These are phyloP conservation scores for Elsinoe arachidis DNA, from an alignment of 2,329 filamentous ascomycete genomes.

Conservation along the genomic window DNA sequence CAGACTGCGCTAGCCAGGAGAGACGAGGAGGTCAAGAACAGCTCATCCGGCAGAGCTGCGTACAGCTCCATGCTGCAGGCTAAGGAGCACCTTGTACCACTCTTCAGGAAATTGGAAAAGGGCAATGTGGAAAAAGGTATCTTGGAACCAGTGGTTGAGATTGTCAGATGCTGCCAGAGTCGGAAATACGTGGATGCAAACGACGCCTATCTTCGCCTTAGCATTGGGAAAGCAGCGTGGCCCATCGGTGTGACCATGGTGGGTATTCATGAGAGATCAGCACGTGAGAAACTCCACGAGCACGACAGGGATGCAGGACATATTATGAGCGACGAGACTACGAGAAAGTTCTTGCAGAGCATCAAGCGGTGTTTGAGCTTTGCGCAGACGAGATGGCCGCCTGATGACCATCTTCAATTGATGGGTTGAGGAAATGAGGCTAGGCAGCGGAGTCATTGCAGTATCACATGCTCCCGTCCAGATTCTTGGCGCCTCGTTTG, in stretches of 20 bases:
- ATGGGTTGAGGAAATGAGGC: slow-evolving; percentile 58
- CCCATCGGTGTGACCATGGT: slow-evolving; percentile 99
- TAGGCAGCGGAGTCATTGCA: slow-evolving; percentile 2
- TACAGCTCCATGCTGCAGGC: slow-evolving; percentile 80
- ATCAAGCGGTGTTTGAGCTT: slow-evolving; percentile 96
- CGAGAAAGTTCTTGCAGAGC: slow-evolving; percentile 91
- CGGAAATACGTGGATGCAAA: slow-evolving; percentile 93
- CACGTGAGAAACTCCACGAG: slow-evolving; percentile 88
- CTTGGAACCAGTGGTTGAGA: slow-evolving; percentile 76
- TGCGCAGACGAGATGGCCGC: slow-evolving; percentile 93
- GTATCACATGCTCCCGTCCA: background rate
- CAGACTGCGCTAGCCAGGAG: slow-evolving; percentile 61
- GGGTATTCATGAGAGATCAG: slow-evolving; percentile 94
- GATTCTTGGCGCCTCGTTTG: slow-evolving; percentile 4
- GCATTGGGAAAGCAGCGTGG: slow-evolving; percentile 70
- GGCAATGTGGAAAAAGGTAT: slow-evolving; percentile 70
- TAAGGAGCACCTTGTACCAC: slow-evolving; percentile 74
- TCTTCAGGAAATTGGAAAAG: slow-evolving; percentile 84
- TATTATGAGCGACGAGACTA: slow-evolving; percentile 94
- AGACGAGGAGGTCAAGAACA: slow-evolving; percentile 52
- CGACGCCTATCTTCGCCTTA: slow-evolving; percentile 83
- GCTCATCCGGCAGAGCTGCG: slow-evolving; percentile 71
- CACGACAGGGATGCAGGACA: slow-evolving; percentile 69
- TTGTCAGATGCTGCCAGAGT: slow-evolving; percentile 82
- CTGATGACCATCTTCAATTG: slow-evolving; percentile 80